A percentile compares a stretch with the other conserved stretches of the same genome.
These are phyloP conservation scores for Pezicula carpinea DNA, from an alignment of 2,329 filamentous ascomycete genomes.

Conservation along the genomic window DNA sequence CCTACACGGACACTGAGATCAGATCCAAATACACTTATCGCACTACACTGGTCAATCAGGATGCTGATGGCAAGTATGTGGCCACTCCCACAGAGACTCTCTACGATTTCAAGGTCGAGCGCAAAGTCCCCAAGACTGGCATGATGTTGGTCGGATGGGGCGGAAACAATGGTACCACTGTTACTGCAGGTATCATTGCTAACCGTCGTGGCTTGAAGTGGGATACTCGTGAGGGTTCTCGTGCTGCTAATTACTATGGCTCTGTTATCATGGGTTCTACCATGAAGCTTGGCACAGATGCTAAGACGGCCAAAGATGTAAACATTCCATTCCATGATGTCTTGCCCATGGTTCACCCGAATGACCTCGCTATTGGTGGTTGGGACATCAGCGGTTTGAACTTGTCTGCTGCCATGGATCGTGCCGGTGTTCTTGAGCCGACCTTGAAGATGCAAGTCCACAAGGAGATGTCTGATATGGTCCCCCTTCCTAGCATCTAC, in stretches of 20 bases:
- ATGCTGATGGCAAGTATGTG: conserved; percentile 68
- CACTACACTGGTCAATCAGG: conserved; percentile 75
- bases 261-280: conserved; percentile 97
- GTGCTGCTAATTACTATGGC: conserved; percentile 93
- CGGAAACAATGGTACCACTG: conserved; percentile 96
- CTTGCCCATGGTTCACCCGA: conserved; percentile 94
- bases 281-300: conserved; percentile 89
- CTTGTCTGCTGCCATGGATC: conserved; percentile 89
- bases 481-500: conserved; percentile 91
- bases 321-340: conserved; percentile 95
- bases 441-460: conserved; percentile 82
- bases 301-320: conserved; percentile 79
- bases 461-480: conserved; percentile 89
- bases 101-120: conserved; percentile 97
- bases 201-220: conserved; percentile 83
- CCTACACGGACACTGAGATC: conserved; percentile 84
- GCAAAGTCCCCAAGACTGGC: conserved; percentile 86
- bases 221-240: conserved; percentile 89
- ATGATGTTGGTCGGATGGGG: conserved; percentile 98
- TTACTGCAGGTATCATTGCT: conserved; percentile 94
- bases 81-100: conserved; percentile 82
- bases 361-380: conserved; percentile 89
- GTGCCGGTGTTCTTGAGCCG: conserved; percentile 92
- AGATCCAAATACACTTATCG: conserved; percentile 94
- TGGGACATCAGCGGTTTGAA: conserved; percentile 97